phyloP scores from a whole-genome alignment of 2,329 filamentous ascomycete species.

The Achaetomium macrosporum region DNA sequence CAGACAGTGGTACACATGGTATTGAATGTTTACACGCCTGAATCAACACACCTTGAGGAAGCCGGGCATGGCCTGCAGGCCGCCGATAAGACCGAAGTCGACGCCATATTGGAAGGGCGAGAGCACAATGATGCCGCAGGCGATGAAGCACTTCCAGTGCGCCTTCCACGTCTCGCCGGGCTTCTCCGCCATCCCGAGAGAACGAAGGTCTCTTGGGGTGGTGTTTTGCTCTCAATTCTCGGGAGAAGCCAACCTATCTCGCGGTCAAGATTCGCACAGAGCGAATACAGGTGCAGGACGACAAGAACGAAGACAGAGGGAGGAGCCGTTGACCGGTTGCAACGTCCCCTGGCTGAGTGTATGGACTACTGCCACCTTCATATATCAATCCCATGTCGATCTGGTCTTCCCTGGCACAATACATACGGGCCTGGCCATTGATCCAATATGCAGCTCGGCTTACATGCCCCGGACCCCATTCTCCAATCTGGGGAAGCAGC shows the following conservation, averaged over 20 bases:
- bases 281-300: not conserved
- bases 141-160: slow-evolving; percentile 43
- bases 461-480: slow-evolving; percentile 2
- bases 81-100: slow-evolving; percentile 44
- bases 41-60: slow-evolving; percentile 35
- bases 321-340: not conserved
- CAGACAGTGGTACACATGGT: not conserved
- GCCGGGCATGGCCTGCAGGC: slow-evolving; percentile 42
- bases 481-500: slow-evolving; percentile 11
- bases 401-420: slow-evolving; percentile 3
- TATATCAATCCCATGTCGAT: slow-evolving; percentile 2
- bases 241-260: not conserved
- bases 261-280: not conserved
- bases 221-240: not conserved
- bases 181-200: slow-evolving; percentile 5
- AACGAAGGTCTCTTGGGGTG: not conserved
- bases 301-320: not conserved
- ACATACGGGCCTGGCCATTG: not conserved
- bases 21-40: not conserved
- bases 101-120: slow-evolving; percentile 45
- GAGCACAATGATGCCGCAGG: slow-evolving; percentile 41
- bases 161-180: slow-evolving; percentile 23
- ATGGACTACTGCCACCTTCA: not conserved
- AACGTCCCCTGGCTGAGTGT: not conserved
- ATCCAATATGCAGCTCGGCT: not conserved